Conservation (phyloP, 106 monocot genomes). For the Dactylorhiza incarnata region DNA sequence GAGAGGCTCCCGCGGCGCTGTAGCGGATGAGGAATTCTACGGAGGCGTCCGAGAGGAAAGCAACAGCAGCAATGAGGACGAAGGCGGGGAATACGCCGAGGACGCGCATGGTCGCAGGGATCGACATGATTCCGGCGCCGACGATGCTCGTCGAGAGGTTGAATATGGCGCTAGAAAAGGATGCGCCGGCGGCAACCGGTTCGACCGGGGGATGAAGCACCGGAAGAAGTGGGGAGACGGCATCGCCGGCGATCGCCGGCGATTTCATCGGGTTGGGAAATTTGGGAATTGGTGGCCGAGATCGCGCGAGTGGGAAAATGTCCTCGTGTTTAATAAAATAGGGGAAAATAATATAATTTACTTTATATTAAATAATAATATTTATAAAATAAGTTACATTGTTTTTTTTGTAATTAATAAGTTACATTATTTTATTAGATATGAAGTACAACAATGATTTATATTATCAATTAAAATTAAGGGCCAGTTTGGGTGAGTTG, state of each 20-base stretch:
- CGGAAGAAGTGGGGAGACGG: constrained; percentile 3
- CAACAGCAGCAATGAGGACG: constrained; percentile 37
- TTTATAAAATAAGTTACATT: too few species aligned
- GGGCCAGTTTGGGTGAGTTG: too few species aligned
- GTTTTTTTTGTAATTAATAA: too few species aligned
- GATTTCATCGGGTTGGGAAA: neutral
- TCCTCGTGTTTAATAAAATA: too few species aligned
- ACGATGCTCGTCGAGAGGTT: constrained; percentile 86
- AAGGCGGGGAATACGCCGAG: constrained; percentile 67
- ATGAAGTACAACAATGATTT: too few species aligned
- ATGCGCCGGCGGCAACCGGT: constrained; percentile 15
- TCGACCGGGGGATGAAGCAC: neutral
- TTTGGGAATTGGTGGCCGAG: neutral
- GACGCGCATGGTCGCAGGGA: constrained; percentile 69
- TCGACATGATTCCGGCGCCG: constrained; percentile 93
- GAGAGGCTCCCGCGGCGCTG: constrained; percentile 20
- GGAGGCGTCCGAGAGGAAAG: constrained; percentile 56
- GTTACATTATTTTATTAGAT: too few species aligned
- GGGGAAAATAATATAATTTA: too few species aligned
- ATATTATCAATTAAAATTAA: too few species aligned
- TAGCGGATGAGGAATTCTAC: constrained; percentile 73
- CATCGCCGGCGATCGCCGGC: neutral
- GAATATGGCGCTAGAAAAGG: constrained; percentile 71
- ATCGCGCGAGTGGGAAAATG: neutral
- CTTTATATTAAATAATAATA: too few species aligned